Percentiles rank a stretch among this genome's conserved stretches.
Evolutionary conservation across 768 basidiomycete genomes (phyloP).

Genomic region (Pleurotus salmoneostramineus): DNA sequence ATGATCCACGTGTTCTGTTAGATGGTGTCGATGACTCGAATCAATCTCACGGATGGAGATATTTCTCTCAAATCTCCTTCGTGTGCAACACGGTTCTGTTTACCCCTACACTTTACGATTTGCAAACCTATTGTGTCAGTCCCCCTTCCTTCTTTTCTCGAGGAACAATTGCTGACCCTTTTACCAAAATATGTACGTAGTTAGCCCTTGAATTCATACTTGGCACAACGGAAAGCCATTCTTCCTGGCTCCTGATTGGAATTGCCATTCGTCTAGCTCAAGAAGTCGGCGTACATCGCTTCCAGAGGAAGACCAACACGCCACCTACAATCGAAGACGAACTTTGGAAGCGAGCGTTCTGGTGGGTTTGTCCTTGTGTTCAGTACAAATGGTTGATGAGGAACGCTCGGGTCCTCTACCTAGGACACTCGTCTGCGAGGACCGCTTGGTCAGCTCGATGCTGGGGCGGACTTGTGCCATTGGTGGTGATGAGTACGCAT

Average conservation of each 20-base stretch:
- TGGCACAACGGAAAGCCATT: slow-evolving; percentile 45
- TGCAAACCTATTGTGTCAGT: slow-evolving; percentile 62
- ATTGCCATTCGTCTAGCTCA: slow-evolving; percentile 66
- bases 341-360: slow-evolving; percentile 70
- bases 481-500: slow-evolving; percentile 69
- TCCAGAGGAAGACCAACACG: slow-evolving; percentile 22
- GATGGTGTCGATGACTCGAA: slow-evolving; percentile 28
- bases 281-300: slow-evolving; percentile 70
- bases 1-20: slow-evolving; percentile 59
- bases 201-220: slow-evolving; percentile 44
- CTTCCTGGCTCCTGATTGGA: slow-evolving; percentile 61
- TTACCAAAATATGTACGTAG: slow-evolving; percentile 25
- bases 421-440: slow-evolving; percentile 49
- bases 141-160: neutral
- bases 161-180: neutral
- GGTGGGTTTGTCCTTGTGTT: slow-evolving; percentile 26
- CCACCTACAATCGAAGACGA: slow-evolving; percentile 56
- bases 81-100: slow-evolving; percentile 55
- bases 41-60: slow-evolving; percentile 57
- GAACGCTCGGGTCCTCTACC: neutral
- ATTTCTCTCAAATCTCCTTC: slow-evolving; percentile 61
- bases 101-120: slow-evolving; percentile 61
- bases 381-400: neutral
- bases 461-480: slow-evolving; percentile 68
- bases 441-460: slow-evolving; percentile 40